Evolutionary conservation across 306 rosid genomes (phyloP), one percentile per base, ranked within the genome.

Genomic region (Elaeagnus macrophylla): DNA sequence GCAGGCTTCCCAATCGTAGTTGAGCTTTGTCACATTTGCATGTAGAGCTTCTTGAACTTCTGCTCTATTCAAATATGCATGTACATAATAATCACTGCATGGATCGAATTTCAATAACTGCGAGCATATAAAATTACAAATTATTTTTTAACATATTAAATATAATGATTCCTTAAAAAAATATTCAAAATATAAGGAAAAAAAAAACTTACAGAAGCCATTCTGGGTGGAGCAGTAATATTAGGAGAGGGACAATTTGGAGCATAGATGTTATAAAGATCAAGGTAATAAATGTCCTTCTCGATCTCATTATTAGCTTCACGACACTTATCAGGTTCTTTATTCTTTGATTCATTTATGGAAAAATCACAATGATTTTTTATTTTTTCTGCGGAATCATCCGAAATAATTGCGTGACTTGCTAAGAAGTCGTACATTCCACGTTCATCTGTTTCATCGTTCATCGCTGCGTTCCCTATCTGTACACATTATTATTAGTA

Each of bases 11-110:
- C 97, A 91, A 7, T 82, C 86, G 66, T 86, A 62, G 4, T 69
- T 41, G 35, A 91, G 89, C 36, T 77, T 82, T 1, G 96, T 91
- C 18, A 91, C 97, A 62, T 91, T 91, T 7, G 96, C 97, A 52
- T 91, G 96, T 8, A 91, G 48, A 11, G 89, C 95, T 52, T 60
- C 56, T 69, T 91, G 97, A 35, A 87, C 96, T 8, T 86, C 93
- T 14, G 60, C 61, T 7, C 87, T 66, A 19, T 91, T 91, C 40
- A 91, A 51, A 52, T 91, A 91, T 1, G 77, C 94, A 25, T 69
- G 37, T 14, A 68, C 85, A 51, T 91, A 91, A 62, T 35, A 1
- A 53, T 91, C 91, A 20, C 81, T 75, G 5, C 97, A 91, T 0
- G 96, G 96, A 60, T 91, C 97, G 20, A 42, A 74, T 0, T 60